phyloP scores from a whole-genome alignment of 352 stramenopile species.

The Phytopythium mirpurense region DNA sequence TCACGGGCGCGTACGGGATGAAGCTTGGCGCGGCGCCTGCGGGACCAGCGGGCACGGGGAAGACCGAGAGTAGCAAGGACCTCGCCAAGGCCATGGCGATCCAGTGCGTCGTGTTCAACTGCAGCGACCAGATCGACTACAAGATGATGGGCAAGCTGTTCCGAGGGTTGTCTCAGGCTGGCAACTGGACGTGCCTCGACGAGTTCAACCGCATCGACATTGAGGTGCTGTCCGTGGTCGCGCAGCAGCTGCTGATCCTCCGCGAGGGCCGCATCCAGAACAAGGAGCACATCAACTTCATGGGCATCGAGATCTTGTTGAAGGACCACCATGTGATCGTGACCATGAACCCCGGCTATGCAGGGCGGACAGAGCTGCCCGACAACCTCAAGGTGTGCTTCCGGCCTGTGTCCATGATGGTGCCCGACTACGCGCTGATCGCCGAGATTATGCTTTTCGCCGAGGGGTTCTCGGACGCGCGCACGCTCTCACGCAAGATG shows the following conservation, averaged over 20 bases:
- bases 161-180: constrained; percentile 86
- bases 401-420: constrained; percentile 95
- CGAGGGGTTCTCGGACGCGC: constrained; percentile 93
- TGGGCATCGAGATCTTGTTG: constrained; percentile 93
- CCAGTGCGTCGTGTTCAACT: constrained; percentile 96
- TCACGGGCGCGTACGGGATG: constrained; percentile 92
- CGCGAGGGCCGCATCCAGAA: constrained; percentile 73
- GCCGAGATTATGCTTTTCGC: constrained; percentile 97
- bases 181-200: constrained; percentile 89
- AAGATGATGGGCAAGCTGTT: constrained; percentile 98
- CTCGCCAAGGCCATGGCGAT: constrained; percentile 92
- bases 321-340: constrained; percentile 97
- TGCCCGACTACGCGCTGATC: constrained; percentile 94
- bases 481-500: constrained; percentile 94
- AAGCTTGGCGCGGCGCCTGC: constrained; percentile 91
- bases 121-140: constrained; percentile 94
- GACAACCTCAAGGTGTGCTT: constrained; percentile 97
- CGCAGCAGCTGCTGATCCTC: constrained; percentile 84
- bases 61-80: constrained; percentile 96
- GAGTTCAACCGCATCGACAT: constrained; percentile 96
- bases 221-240: constrained; percentile 93
- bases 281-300: constrained; percentile 93
- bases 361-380: constrained; percentile 93
- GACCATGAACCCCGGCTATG: constrained; percentile 97
- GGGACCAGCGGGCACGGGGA: constrained; percentile 93